Conservation (phyloP, 345 rosid genomes). For the Cochlearia excelsa region DNA sequence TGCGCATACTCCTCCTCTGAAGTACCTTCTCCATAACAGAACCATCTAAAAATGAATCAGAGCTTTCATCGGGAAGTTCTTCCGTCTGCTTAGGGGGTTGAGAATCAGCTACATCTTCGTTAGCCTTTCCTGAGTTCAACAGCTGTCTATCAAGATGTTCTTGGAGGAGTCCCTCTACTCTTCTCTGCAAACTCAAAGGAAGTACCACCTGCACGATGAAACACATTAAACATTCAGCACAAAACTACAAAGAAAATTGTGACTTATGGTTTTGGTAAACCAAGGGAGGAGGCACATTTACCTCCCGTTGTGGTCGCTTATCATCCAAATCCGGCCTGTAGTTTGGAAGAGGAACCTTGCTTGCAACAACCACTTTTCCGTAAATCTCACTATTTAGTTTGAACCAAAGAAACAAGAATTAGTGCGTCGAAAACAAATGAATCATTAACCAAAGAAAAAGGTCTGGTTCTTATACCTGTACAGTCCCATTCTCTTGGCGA, state of each 20-base stretch:
- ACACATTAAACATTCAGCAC: conserved; percentile 20
- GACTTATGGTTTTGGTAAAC: conserved; percentile 14
- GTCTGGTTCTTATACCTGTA: conserved; percentile 44
- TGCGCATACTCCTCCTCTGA: conserved; percentile 83
- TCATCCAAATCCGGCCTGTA: conserved; percentile 98
- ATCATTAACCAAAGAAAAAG: too few relatives aligned
- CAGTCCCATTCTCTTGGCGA: conserved; percentile 90
- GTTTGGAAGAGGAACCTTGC: conserved; percentile 96
- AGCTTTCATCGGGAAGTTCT: conserved; percentile 47
- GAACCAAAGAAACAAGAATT: conserved; percentile 18
- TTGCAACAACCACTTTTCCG: conserved; percentile 92
- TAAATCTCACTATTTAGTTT: conserved; percentile 61
- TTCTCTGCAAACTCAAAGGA: conserved; percentile 86
- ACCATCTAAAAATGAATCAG: conserved; percentile 60
- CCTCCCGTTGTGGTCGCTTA: conserved; percentile 99
- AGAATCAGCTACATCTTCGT: conserved; percentile 35
- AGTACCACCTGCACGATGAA: conserved; percentile 59
- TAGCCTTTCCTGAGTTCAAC: conserved; percentile 49
- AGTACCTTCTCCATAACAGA: conserved; percentile 98
- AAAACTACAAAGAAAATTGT: conserved; percentile 6
- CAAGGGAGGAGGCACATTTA: conserved; percentile 32
- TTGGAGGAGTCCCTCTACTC: conserved; percentile 90
- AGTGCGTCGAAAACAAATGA: neutral
- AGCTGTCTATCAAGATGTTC: conserved; percentile 83
- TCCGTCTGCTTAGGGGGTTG: conserved; percentile 44